Percentiles rank a stretch among this genome's conserved stretches.
phyloP scores from a whole-genome alignment of 306 rosid genomes.

The Prunus kanzakura region DNA sequence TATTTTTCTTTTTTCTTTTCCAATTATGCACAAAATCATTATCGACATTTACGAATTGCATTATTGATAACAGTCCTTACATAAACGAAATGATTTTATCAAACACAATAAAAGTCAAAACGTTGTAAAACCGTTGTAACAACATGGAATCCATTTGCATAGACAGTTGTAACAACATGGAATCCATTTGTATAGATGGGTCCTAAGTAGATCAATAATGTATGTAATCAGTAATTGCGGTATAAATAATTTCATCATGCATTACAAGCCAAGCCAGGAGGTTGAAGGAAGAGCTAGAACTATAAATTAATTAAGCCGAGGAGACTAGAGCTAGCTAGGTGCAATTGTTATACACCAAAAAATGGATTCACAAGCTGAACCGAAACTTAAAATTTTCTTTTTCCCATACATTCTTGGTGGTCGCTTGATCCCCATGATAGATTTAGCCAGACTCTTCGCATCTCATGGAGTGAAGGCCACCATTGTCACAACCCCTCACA shows the following conservation, averaged over 20 bases:
- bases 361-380: conserved; percentile 22
- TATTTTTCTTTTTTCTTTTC: background rate
- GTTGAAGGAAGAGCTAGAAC: background rate
- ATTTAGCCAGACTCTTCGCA: conserved; percentile 59
- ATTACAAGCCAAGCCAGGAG: background rate
- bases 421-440: conserved; percentile 69
- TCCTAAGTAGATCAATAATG: background rate
- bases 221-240: background rate
- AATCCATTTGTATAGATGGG: background rate
- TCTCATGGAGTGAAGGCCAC: conserved; percentile 52
- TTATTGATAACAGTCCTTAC: too few relatives aligned
- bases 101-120: background rate
- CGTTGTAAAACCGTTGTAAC: background rate
- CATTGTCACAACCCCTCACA: conserved; percentile 46
- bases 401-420: conserved; percentile 50
- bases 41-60: background rate
- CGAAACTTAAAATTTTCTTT: conserved; percentile 25
- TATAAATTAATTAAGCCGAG: background rate
- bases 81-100: too few relatives aligned
- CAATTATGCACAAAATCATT: background rate
- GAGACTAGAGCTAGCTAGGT: background rate
- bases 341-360: background rate
- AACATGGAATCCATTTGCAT: too few relatives aligned
- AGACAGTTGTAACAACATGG: background rate
- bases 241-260: background rate